Conservation (phyloP, 2,329 filamentous ascomycete species). For the Pseudocercospora vitis region DNA sequence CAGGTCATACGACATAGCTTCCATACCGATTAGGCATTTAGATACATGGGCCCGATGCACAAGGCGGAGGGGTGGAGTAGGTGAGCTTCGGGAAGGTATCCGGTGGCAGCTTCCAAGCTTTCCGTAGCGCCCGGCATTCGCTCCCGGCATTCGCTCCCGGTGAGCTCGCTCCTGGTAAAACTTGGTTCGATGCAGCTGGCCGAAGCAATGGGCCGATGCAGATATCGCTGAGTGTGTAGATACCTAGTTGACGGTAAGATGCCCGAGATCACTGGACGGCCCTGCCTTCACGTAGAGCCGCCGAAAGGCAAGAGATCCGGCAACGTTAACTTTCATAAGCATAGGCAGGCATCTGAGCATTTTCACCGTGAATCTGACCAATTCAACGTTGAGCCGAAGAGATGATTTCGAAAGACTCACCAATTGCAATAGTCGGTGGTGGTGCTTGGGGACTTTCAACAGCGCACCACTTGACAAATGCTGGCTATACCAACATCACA, state of each 20-base stretch:
- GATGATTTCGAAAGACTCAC: slow-evolving; percentile 1
- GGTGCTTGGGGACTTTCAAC: slow-evolving; percentile 56
- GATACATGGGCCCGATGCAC: neutral
- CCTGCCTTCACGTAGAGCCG: no score
- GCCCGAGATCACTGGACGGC: neutral
- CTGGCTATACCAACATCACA: slow-evolving; percentile 50
- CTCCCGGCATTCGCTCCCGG: no score
- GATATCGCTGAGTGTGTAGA: neutral
- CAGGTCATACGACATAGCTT: slow-evolving; percentile 1
- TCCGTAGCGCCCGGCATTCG: no score
- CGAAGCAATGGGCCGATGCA: neutral
- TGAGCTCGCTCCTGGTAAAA: neutral
- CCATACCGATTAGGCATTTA: slow-evolving; percentile 3
- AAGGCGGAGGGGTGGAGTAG: neutral
- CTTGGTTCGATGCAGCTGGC: neutral
- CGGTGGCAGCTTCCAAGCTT: neutral
- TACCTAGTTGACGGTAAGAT: slow-evolving; percentile 1
- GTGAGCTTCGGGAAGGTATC: neutral
- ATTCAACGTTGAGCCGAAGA: neutral
- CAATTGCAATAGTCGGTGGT: slow-evolving; percentile 39
- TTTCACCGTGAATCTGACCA: neutral
- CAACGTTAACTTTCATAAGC: neutral
- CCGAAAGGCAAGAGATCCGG: neutral
- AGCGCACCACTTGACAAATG: slow-evolving; percentile 47
- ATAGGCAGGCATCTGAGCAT: neutral